A percentile compares a stretch with the other conserved stretches of the same genome.
Conservation (phyloP, 2,329 filamentous ascomycete species). For the Cordyceps militaris region DNA sequence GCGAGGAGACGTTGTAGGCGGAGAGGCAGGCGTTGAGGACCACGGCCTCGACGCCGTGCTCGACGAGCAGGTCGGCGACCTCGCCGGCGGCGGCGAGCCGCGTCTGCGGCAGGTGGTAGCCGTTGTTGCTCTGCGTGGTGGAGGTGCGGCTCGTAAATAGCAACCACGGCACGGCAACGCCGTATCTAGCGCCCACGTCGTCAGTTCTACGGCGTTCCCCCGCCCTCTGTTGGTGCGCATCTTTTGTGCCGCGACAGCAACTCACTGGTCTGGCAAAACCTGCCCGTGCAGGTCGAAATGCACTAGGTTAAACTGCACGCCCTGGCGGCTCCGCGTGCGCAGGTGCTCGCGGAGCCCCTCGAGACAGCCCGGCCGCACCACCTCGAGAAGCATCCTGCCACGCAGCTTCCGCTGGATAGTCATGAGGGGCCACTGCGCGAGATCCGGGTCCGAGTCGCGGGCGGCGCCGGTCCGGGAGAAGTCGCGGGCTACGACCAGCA, state of each 20-base stretch:
- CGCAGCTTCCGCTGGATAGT: slow-evolving; percentile 22
- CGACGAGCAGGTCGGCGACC: slow-evolving; percentile 20
- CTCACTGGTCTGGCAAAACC: slow-evolving; percentile 21
- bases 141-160: slow-evolving; percentile 21
- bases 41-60: slow-evolving; percentile 21
- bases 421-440: slow-evolving; percentile 25
- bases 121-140: slow-evolving; percentile 11
- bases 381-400: slow-evolving; percentile 21
- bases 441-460: slow-evolving; percentile 23
- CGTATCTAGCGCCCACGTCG: slow-evolving; percentile 13
- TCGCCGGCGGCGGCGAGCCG: slow-evolving; percentile 18
- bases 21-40: slow-evolving; percentile 25
- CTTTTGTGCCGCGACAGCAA: neutral
- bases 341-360: slow-evolving; percentile 22
- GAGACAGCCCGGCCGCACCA: slow-evolving; percentile 21
- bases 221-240: neutral
- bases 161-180: slow-evolving; percentile 20
- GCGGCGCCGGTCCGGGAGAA: slow-evolving; percentile 20
- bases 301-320: slow-evolving; percentile 21
- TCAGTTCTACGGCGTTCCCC: neutral
- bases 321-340: slow-evolving; percentile 16
- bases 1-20: slow-evolving; percentile 21
- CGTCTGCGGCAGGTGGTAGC: slow-evolving; percentile 20
- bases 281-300: slow-evolving; percentile 25
- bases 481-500: slow-evolving; percentile 24